These are phyloP conservation scores for Paradendryphiella salina DNA, from an alignment of 2,329 filamentous ascomycete species.

Conservation along the genomic window DNA sequence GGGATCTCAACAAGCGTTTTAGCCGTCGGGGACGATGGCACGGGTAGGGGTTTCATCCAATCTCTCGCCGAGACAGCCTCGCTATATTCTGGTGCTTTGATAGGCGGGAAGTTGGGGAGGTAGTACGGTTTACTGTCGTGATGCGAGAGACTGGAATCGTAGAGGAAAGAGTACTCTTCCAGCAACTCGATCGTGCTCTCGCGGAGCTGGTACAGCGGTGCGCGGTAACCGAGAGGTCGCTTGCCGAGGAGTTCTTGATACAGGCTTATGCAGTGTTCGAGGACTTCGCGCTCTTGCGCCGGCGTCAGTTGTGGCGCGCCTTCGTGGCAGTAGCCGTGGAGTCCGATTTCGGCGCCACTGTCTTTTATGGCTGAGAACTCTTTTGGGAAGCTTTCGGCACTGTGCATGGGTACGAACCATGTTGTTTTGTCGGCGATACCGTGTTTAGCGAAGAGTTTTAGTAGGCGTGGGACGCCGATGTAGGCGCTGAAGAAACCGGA, in stretches of 20 bases:
- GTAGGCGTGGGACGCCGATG: slow-evolving; percentile 60
- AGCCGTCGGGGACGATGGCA: slow-evolving; percentile 23
- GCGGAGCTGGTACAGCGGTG: slow-evolving; percentile 56
- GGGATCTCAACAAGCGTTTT: slow-evolving; percentile 54
- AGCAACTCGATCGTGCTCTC: slow-evolving; percentile 55
- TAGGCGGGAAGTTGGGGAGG: slow-evolving; percentile 49
- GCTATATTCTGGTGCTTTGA: slow-evolving; percentile 49
- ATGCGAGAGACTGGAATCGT: slow-evolving; percentile 56
- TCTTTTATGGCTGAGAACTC: slow-evolving; percentile 56
- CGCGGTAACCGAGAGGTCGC: slow-evolving; percentile 55
- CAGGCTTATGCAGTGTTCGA: slow-evolving; percentile 54
- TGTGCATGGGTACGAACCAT: slow-evolving; percentile 65
- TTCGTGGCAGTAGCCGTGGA: slow-evolving; percentile 58
- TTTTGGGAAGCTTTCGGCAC: slow-evolving; percentile 60
- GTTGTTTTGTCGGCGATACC: slow-evolving; percentile 58
- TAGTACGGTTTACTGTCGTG: slow-evolving; percentile 57
- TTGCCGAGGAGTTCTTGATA: slow-evolving; percentile 51
- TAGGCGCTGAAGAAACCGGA: slow-evolving; percentile 60
- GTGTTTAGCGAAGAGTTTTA: slow-evolving; percentile 59
- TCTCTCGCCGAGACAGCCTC: slow-evolving; percentile 41
- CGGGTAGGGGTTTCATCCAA: slow-evolving; percentile 53
- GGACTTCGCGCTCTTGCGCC: slow-evolving; percentile 55
- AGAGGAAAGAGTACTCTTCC: slow-evolving; percentile 55
- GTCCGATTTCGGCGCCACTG: slow-evolving; percentile 58
- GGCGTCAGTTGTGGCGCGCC: slow-evolving; percentile 52